These are phyloP conservation scores for Chlamydomonas sp. DNA, from an alignment of 139 green algal genomes.

Conservation along the genomic window DNA sequence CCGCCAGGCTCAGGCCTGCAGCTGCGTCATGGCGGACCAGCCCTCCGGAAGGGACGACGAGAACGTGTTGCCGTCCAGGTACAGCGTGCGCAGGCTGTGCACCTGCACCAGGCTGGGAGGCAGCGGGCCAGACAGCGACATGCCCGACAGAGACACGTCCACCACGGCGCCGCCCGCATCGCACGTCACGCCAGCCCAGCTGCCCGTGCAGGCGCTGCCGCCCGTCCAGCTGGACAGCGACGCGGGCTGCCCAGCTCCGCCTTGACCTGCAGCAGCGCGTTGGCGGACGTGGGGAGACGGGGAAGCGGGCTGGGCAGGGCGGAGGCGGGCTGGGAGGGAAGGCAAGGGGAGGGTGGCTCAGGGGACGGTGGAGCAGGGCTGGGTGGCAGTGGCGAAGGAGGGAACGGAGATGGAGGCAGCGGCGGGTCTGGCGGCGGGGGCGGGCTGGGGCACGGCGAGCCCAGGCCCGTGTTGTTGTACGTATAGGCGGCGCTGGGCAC, in stretches of 20 bases:
- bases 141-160: background rate
- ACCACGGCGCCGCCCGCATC: background rate
- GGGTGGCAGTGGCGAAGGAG: background rate
- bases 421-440: background rate
- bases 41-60: background rate
- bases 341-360: background rate
- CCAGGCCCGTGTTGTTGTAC: background rate
- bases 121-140: background rate
- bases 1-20: background rate
- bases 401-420: background rate
- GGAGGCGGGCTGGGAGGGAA: background rate
- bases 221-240: background rate
- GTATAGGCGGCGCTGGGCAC: too few relatives aligned
- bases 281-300: too few relatives aligned
- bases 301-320: background rate
- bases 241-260: background rate
- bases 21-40: background rate
- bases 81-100: background rate
- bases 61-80: background rate
- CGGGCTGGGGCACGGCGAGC: too few relatives aligned
- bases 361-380: background rate
- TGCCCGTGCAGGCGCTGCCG: background rate
- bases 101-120: background rate
- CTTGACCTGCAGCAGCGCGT: background rate
- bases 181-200: background rate